Evolutionary conservation across 139 green algal species (phyloP).

Genomic region (Trebouxia sp.): DNA sequence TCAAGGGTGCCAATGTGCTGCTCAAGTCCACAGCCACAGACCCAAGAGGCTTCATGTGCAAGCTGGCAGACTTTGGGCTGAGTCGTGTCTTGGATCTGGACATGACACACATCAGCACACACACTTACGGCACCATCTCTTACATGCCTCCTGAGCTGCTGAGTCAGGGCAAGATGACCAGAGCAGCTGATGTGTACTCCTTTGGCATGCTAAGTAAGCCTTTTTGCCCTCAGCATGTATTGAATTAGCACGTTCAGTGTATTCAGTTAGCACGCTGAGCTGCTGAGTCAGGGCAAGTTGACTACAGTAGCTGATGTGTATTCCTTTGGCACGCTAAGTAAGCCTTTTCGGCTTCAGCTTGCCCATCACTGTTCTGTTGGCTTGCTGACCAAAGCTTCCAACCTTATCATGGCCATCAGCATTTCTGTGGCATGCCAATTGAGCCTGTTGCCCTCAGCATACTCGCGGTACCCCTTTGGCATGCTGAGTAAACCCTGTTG

Average conservation of each 20-base stretch:
- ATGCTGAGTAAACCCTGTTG: too few relatives aligned
- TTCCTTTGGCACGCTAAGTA: conserved; percentile 44
- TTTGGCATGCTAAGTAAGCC: conserved; percentile 46
- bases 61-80: conserved; percentile 55
- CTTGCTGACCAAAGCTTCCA: too few relatives aligned
- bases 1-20: conserved; percentile 64
- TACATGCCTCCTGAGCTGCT: conserved; percentile 58
- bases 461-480: too few relatives aligned
- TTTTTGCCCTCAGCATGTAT: too few relatives aligned
- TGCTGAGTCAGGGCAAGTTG: conserved; percentile 41
- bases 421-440: too few relatives aligned
- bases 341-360: too few relatives aligned
- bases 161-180: conserved; percentile 36
- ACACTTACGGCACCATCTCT: conserved; percentile 49
- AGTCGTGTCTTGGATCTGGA: conserved; percentile 41
- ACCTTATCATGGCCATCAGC: too few relatives aligned
- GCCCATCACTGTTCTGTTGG: too few relatives aligned
- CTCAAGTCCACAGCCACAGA: conserved; percentile 55
- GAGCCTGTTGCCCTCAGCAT: too few relatives aligned
- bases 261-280: conserved; percentile 43
- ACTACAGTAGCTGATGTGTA: conserved; percentile 45
- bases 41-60: conserved; percentile 51
- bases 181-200: conserved; percentile 51
- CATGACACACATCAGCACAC: conserved; percentile 48
- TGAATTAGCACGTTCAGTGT: too few relatives aligned